A percentile compares a stretch with the other conserved stretches of the same genome.
These are phyloP conservation scores for Solanum bulbocastanum DNA, from an alignment of 257 asterid genomes.

Conservation along the genomic window DNA sequence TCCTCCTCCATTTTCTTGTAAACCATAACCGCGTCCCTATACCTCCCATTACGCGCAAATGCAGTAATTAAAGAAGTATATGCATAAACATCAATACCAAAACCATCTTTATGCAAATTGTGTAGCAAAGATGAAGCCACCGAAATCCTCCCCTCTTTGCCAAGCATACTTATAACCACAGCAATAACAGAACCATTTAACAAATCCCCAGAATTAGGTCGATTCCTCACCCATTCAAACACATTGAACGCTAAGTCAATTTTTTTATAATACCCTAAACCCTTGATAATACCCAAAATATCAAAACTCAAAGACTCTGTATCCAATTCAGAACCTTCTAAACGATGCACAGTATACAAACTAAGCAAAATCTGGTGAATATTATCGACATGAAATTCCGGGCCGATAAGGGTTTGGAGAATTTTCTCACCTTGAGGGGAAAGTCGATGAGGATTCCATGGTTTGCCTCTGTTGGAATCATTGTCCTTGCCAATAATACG, in stretches of 20 bases:
- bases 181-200: conserved; percentile 60
- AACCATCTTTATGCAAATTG: conserved; percentile 52
- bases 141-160: conserved; percentile 56
- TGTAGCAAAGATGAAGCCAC: conserved; percentile 60
- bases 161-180: conserved; percentile 63
- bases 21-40: conserved; percentile 67
- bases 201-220: conserved; percentile 21
- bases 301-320: conserved; percentile 27
- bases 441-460: conserved; percentile 65
- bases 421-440: conserved; percentile 60
- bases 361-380: conserved; percentile 29
- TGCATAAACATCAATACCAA: conserved; percentile 61
- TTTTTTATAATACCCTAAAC: conserved; percentile 47
- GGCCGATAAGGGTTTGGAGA: conserved; percentile 40
- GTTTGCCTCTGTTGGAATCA: conserved; percentile 71
- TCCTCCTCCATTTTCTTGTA: conserved; percentile 90
- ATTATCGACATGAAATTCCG: conserved; percentile 30
- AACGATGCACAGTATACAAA: conserved; percentile 15
- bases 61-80: conserved; percentile 73
- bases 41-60: conserved; percentile 47
- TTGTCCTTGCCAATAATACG: conserved; percentile 60
- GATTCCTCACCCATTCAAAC: conserved; percentile 51
- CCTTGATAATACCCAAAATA: conserved; percentile 61
- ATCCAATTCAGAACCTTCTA: conserved; percentile 16
- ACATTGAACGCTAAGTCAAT: conserved; percentile 57